phyloP scores from a whole-genome alignment of 2,329 filamentous ascomycete genomes.

The Pestalotiopsis fici region DNA sequence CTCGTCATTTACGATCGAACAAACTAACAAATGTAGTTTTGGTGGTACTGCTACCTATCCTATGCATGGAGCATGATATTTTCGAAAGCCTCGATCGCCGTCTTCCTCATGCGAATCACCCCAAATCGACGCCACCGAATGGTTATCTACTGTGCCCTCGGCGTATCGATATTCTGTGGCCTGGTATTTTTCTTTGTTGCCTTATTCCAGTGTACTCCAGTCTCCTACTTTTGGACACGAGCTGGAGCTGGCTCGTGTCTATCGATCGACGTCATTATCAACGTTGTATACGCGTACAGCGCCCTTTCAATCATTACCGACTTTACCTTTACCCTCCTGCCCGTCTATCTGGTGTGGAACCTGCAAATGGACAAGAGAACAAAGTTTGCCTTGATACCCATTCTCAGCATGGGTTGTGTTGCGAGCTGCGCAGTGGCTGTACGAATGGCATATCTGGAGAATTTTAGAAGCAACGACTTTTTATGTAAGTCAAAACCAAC shows the following conservation, averaged over 20 bases:
- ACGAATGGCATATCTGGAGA: slow-evolving; percentile 18
- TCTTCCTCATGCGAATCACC: slow-evolving; percentile 23
- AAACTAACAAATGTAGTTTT: slow-evolving; percentile 14
- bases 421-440: slow-evolving; percentile 21
- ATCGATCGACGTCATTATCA: slow-evolving; percentile 38
- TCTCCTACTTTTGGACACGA: slow-evolving; percentile 21
- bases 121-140: slow-evolving; percentile 15
- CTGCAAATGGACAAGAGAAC: slow-evolving; percentile 47
- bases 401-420: slow-evolving; percentile 50
- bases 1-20: no score
- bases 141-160: slow-evolving; percentile 20
- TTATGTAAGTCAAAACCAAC: slow-evolving; percentile 12
- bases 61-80: slow-evolving; percentile 21
- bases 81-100: slow-evolving; percentile 22
- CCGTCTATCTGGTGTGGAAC: slow-evolving; percentile 46
- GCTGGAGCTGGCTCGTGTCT: slow-evolving; percentile 24
- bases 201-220: slow-evolving; percentile 20
- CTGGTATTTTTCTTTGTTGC: slow-evolving; percentile 23
- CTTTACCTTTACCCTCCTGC: slow-evolving; percentile 42
- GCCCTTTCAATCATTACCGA: slow-evolving; percentile 39
- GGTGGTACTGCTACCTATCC: slow-evolving; percentile 22
- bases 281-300: slow-evolving; percentile 42
- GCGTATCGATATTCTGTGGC: slow-evolving; percentile 16
- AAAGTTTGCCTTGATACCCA: slow-evolving; percentile 46
- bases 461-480: slow-evolving; percentile 19